Conservation (phyloP, 1,139 yeast species). For the Saccharomyces hybrid region DNA sequence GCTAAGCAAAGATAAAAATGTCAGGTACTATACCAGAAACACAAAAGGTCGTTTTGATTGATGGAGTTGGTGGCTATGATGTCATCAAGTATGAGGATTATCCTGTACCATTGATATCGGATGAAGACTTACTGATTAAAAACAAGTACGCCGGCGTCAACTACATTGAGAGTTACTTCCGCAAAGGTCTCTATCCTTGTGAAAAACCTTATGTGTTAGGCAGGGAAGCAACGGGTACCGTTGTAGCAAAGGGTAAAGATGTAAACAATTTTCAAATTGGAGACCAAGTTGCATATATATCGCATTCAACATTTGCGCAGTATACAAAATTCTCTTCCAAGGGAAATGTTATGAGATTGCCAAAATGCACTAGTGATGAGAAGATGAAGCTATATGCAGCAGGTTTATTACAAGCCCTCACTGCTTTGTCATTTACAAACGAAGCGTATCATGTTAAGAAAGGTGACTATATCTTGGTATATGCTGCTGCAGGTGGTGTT, state of each 20-base stretch:
- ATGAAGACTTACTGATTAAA: conserved; percentile 57
- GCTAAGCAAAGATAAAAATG: neutral
- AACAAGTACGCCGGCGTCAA: conserved; percentile 73
- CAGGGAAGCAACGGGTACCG: conserved; percentile 75
- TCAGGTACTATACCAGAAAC: conserved; percentile 40
- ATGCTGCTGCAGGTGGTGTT: conserved; percentile 96
- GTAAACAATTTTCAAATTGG: conserved; percentile 58
- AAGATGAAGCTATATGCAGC: conserved; percentile 51
- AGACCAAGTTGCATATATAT: conserved; percentile 59
- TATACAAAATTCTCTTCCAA: conserved; percentile 46
- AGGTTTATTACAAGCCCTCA: conserved; percentile 60
- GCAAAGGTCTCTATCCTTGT: conserved; percentile 65
- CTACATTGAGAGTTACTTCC: conserved; percentile 74
- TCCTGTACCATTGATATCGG: conserved; percentile 51
- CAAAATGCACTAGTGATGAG: conserved; percentile 41
- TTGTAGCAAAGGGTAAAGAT: conserved; percentile 57
- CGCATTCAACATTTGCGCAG: conserved; percentile 57
- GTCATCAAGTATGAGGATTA: conserved; percentile 46
- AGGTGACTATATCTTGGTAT: conserved; percentile 65
- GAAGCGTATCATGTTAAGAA: conserved; percentile 60
- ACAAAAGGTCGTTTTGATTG: conserved; percentile 52
- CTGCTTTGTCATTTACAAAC: conserved; percentile 62
- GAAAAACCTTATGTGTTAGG: conserved; percentile 60
- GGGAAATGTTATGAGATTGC: conserved; percentile 42
- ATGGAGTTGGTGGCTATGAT: conserved; percentile 46